Percentiles rank a stretch among this genome's conserved stretches.
phyloP scores from a whole-genome alignment of 768 basidiomycete species.

The Kwoniella sp. region DNA sequence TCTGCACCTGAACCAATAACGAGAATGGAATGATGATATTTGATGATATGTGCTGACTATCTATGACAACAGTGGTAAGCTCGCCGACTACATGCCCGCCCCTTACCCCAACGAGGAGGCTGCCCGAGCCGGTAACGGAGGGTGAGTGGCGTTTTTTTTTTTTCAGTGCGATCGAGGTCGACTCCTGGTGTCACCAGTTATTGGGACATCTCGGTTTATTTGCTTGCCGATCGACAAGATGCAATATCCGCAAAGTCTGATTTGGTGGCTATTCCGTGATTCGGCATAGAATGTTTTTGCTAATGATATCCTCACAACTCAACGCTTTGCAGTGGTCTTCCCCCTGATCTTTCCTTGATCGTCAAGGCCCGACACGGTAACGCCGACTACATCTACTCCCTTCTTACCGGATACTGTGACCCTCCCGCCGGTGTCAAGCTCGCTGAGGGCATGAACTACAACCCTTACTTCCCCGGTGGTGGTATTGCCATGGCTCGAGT shows the following conservation, averaged over 20 bases:
- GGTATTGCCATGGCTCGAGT: slow-evolving; percentile 96
- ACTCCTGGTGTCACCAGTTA: too few relatives aligned
- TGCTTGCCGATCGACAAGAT: too few relatives aligned
- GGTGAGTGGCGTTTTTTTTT: slow-evolving; percentile 32
- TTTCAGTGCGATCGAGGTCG: background rate
- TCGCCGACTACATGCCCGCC: slow-evolving; percentile 91
- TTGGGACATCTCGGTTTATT: too few relatives aligned
- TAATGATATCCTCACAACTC: background rate
- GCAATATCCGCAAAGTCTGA: too few relatives aligned
- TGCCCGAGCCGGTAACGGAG: slow-evolving; percentile 87
- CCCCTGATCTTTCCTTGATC: slow-evolving; percentile 95
- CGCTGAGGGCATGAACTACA: slow-evolving; percentile 92
- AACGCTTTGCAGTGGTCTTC: slow-evolving; percentile 76
- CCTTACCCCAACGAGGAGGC: slow-evolving; percentile 99
- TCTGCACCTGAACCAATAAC: too few relatives aligned
- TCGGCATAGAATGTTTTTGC: background rate
- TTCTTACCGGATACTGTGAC: slow-evolving; percentile 95
- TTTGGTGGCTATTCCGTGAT: too few relatives aligned
- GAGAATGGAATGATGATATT: too few relatives aligned
- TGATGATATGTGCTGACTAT: too few relatives aligned
- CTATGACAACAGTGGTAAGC: slow-evolving; percentile 71
- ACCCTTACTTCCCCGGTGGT: slow-evolving; percentile 91
- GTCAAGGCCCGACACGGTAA: slow-evolving; percentile 97
- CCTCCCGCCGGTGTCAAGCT: slow-evolving; percentile 70
- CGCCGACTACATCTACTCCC: slow-evolving; percentile 94